These are phyloP conservation scores for Thelephora aurantiotincta DNA, from an alignment of 768 basidiomycete genomes.

Conservation along the genomic window DNA sequence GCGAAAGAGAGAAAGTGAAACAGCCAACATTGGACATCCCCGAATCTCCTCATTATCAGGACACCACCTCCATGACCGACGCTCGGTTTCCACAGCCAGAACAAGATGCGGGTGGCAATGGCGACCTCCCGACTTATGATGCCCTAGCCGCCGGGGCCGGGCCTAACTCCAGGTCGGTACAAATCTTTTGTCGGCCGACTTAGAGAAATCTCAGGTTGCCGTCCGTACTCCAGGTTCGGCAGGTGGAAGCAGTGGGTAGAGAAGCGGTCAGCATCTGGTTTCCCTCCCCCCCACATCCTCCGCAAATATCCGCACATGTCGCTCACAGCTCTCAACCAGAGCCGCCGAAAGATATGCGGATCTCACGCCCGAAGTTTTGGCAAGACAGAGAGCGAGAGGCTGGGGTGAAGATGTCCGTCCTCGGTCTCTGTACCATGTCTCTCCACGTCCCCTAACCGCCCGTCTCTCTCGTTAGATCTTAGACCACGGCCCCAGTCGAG, in stretches of 20 bases:
- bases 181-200: not conserved
- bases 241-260: constrained; percentile 84
- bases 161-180: constrained; percentile 63
- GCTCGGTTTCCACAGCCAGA: constrained; percentile 18
- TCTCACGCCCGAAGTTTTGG: constrained; percentile 40
- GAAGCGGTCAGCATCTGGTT: constrained; percentile 41
- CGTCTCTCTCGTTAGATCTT: not conserved
- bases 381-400: constrained; percentile 46
- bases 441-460: not conserved
- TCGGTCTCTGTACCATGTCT: not conserved
- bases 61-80: constrained; percentile 1
- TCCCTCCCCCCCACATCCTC: not conserved
- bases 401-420: constrained; percentile 44
- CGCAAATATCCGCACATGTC: constrained; percentile 3
- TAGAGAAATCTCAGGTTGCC: too few relatives aligned
- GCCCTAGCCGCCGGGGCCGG: constrained; percentile 65
- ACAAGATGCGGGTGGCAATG: constrained; percentile 27
- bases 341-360: constrained; percentile 75
- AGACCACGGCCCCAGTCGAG: constrained; percentile 1
- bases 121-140: constrained; percentile 66
- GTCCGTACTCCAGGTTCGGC: constrained; percentile 43
- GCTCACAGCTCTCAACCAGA: constrained; percentile 21
- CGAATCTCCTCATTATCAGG: too few relatives aligned
- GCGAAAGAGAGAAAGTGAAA: too few relatives aligned
- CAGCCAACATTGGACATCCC: too few relatives aligned